Conservation (phyloP, 179 eudicot species). For the Silene coronaria region DNA sequence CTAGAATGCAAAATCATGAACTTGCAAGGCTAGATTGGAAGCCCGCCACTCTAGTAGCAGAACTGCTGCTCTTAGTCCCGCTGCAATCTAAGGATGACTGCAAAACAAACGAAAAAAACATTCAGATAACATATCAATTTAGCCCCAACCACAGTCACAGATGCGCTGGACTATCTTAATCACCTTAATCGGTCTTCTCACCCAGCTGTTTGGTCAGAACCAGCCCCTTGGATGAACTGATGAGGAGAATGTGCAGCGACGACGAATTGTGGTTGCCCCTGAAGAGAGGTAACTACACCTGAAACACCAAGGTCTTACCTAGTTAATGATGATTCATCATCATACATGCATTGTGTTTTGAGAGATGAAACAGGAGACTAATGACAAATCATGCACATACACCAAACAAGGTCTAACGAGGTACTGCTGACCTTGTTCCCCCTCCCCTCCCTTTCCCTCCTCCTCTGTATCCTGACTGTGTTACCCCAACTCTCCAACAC, state of each 20-base stretch:
- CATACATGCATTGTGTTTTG: neutral
- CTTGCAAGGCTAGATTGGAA: slow-evolving; percentile 93
- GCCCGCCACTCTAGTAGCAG: slow-evolving; percentile 94
- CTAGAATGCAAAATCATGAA: slow-evolving; percentile 74
- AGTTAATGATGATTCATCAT: slow-evolving; percentile 7
- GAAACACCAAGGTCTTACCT: slow-evolving; percentile 23
- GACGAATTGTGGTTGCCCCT: slow-evolving; percentile 71
- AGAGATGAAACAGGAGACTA: neutral
- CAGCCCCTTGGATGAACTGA: slow-evolving; percentile 69
- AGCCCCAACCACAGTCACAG: neutral
- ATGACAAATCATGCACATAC: neutral
- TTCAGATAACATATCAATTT: neutral
- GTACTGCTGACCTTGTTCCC: no score
- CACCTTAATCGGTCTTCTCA: slow-evolving; percentile 73
- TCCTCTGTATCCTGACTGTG: no score
- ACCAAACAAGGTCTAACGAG: no score
- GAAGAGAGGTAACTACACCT: slow-evolving; percentile 68
- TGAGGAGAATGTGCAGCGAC: slow-evolving; percentile 76
- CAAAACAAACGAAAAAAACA: slow-evolving; percentile 2
- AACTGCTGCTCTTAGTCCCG: slow-evolving; percentile 89
- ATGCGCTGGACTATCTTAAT: slow-evolving; percentile 10
- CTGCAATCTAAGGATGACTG: slow-evolving; percentile 92
- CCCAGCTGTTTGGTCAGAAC: slow-evolving; percentile 82
- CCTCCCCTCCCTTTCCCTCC: no score
- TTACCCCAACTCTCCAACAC: no score